Conservation (phyloP, 352 stramenopile species). For the Phytophthora aleatoria region DNA sequence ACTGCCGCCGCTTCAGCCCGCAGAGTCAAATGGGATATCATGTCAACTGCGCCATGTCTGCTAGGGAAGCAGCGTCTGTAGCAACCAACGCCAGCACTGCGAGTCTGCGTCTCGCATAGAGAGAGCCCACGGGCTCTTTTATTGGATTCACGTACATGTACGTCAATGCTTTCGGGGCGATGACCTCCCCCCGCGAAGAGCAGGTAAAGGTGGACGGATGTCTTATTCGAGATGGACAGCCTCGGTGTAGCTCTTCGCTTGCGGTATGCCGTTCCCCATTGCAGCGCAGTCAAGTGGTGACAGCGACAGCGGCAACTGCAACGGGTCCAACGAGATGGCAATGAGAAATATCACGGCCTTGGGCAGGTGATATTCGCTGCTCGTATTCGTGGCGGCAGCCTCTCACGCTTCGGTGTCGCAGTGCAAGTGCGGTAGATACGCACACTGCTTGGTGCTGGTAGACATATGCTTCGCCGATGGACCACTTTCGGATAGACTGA, state of each 20-base stretch:
- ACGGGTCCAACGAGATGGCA: too few relatives aligned
- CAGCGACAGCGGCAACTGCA: too few relatives aligned
- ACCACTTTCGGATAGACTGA: constrained; percentile 10
- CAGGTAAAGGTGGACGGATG: constrained; percentile 4
- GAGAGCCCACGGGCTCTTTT: background rate
- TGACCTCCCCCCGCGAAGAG: constrained; percentile 6
- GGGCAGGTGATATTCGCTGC: too few relatives aligned
- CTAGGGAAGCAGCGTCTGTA: background rate
- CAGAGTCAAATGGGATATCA: constrained; percentile 24
- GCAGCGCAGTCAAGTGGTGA: too few relatives aligned
- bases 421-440: constrained; percentile 1
- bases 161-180: background rate
- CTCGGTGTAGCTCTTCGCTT: background rate
- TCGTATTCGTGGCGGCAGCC: too few relatives aligned
- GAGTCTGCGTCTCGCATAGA: constrained; percentile 1
- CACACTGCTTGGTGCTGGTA: background rate
- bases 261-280: too few relatives aligned
- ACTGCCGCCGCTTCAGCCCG: background rate
- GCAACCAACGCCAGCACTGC: background rate
- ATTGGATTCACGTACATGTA: too few relatives aligned
- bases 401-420: background rate
- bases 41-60: constrained; percentile 24
- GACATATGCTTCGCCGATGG: constrained; percentile 2
- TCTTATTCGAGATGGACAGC: background rate
- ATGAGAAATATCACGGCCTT: too few relatives aligned